Evolutionary conservation across 257 asterid species (phyloP), one percentile per base, ranked within the genome.

Genomic region (Fraxinus americana): DNA sequence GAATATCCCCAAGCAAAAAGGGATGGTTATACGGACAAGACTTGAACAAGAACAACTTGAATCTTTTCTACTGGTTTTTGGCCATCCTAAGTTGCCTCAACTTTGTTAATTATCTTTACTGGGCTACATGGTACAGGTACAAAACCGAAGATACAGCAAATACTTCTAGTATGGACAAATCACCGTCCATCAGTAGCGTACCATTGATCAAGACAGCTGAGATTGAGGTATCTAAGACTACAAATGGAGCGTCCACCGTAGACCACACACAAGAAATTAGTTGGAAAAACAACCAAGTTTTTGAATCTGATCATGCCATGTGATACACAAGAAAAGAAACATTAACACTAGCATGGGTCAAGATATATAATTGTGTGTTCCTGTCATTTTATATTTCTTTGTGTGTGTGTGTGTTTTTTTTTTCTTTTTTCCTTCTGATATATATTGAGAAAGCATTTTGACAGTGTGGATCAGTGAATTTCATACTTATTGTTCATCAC

Each of bases 111-210:
- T 94, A 91, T 36, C 81, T 94, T 0, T 92, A 57, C 7, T 94
- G 97, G 91, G 93, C 97, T 23, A 73, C 82, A 0, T 86, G 97
- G 91, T 94, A 94, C 76, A 87, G 86, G 82, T 94, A 89, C 84
- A 92, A 89, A 45, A 74, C 72, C 3, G 72, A 86, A 2, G 90
- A 77, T 5, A 27, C 69, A 63, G 12, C 34, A 23, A 63, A 63
- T 63, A 23, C 34, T 63, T 10, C 13, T 63, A 4, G 17, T 17
- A 11, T 63, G 14, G 69, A 63, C 34, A 63, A 63, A 63, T 63
- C 74, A 9, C 70, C 73, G 23, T 82, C 75, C 1, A 41, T 14
- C 34, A 77, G 77, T 50, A 23, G 67, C 30, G 45, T 75, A 74
- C 89, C 86, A 34, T 80, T 84, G 43, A 73, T 81, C 23, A 77